Evolutionary conservation across 1,139 yeast species (phyloP), one percentile per base, ranked within the genome.

Genomic region (Hemisphaericaspora lyxosophila): DNA sequence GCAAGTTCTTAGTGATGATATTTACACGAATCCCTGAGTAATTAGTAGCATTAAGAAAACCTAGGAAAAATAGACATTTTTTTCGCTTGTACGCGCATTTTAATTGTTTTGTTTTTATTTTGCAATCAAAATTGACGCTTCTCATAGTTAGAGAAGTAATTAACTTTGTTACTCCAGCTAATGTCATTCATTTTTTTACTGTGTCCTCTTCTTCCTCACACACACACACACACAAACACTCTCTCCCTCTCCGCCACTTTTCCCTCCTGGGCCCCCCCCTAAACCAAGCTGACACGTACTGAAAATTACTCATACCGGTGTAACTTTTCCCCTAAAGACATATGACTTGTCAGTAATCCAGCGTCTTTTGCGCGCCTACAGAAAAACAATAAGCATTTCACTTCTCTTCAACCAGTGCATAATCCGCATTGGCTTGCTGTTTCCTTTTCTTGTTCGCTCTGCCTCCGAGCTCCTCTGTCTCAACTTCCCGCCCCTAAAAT

Each of bases 11-110:
- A 14, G 29, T 29, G 25, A 18, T 17, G 19, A 17, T 16, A 31
- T n/a, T 18, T 35, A 35, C 38, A 20, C 34, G 30, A 7, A 25
- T 18, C 11, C n/a, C 18, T 17, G 34, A 30, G 34, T 31, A 35
- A 35, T 16, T 18, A 9, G 4, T 18, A 33, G 36, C 6, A 33
- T 29, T 8, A 9, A 7, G 7, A 33, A 26, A 24, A 33, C 31
- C 31, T 16, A 18, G 18, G 18, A 32, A 26, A 24, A 17, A 32
- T 17, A 32, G 5, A 23, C 7, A n/a, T 8, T 26, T 26, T 26
- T 14, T 26, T 26, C 29, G 29, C 15, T 26, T 26, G 27, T 13
- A 12, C 29, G 29, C 29, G 5, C 9, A 8, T n/a, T 15, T 4
- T 13, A 25, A 8, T 25, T 25, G 20, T 24, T 32, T 32, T 25